Evolutionary conservation across 129 eudicot species (phyloP).

Genomic region (Kitagawia praeruptora): DNA sequence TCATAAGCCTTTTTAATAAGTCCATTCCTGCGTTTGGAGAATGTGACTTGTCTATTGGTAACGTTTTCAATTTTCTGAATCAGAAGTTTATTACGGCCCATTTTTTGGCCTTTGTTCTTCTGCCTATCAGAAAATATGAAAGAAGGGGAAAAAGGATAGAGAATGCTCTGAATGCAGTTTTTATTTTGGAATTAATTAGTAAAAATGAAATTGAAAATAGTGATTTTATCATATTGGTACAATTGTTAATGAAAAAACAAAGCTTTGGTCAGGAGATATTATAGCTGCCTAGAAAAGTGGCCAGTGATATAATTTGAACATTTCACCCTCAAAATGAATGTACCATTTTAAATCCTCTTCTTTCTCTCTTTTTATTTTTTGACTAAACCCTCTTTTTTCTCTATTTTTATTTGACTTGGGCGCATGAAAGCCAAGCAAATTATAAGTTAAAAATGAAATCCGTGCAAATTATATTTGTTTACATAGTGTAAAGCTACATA

Average conservation of each 20-base stretch:
- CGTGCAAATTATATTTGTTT: no score
- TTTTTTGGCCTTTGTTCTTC: conserved; percentile 15
- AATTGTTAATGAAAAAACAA: neutral
- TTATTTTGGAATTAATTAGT: neutral
- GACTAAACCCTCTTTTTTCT: neutral
- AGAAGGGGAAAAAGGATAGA: neutral
- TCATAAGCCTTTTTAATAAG: conserved; percentile 83
- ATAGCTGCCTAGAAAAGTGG: neutral
- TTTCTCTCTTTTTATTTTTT: no score
- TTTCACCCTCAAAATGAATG: neutral
- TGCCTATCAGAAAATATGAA: conserved; percentile 7
- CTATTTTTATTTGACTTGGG: neutral
- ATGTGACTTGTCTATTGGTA: conserved; percentile 67
- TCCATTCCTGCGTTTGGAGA: conserved; percentile 80
- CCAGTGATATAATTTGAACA: neutral
- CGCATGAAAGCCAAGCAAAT: no score
- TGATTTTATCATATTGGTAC: neutral
- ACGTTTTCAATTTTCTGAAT: conserved; percentile 66
- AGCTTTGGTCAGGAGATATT: neutral
- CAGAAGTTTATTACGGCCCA: conserved; percentile 81
- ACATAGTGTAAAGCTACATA: no score
- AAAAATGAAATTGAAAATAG: neutral
- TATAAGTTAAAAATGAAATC: no score
- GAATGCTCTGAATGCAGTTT: neutral
- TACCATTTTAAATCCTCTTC: no score